A percentile compares a stretch with the other conserved stretches of the same genome.
Evolutionary conservation across 2,329 filamentous ascomycete genomes (phyloP).

Genomic region (Pseudogymnoascus sp.): DNA sequence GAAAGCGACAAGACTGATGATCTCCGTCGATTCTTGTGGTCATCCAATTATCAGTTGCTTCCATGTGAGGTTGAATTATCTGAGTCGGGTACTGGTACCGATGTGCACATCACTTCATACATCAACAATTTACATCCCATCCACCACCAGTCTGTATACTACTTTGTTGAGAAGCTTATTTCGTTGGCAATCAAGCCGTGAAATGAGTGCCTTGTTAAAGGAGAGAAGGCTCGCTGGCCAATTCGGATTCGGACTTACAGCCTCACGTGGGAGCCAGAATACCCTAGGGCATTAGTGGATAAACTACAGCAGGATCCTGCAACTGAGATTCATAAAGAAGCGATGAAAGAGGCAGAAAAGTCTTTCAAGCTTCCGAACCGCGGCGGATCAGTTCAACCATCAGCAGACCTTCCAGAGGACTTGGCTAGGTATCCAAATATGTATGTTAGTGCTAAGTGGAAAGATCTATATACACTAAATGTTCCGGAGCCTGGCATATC

Average conservation of each 20-base stretch:
- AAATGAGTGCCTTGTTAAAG: slow-evolving; percentile 22
- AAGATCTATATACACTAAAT: not conserved
- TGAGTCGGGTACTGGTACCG: not conserved
- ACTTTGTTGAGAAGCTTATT: slow-evolving; percentile 32
- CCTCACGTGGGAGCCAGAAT: not conserved
- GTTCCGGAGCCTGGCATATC: slow-evolving; percentile 2
- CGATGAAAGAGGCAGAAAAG: not conserved
- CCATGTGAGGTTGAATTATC: slow-evolving; percentile 31
- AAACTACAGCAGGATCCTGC: not conserved
- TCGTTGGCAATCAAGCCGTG: slow-evolving; percentile 26
- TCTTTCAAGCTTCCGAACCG: not conserved
- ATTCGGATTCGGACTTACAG: slow-evolving; percentile 12
- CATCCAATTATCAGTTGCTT: slow-evolving; percentile 38
- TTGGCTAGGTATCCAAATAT: not conserved
- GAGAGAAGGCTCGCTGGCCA: slow-evolving; percentile 5
- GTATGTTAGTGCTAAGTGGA: not conserved
- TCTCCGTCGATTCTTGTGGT: slow-evolving; percentile 21
- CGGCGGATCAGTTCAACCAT: not conserved
- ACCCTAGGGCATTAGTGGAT: not conserved
- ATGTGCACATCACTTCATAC: slow-evolving; percentile 31
- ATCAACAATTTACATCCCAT: slow-evolving; percentile 36
- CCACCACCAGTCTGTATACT: slow-evolving; percentile 29
- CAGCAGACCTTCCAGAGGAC: not conserved
- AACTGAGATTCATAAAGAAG: not conserved
- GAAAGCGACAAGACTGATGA: not conserved